phyloP scores from a whole-genome alignment of 116 monocot species.

The Dioscorea cayenensis region DNA sequence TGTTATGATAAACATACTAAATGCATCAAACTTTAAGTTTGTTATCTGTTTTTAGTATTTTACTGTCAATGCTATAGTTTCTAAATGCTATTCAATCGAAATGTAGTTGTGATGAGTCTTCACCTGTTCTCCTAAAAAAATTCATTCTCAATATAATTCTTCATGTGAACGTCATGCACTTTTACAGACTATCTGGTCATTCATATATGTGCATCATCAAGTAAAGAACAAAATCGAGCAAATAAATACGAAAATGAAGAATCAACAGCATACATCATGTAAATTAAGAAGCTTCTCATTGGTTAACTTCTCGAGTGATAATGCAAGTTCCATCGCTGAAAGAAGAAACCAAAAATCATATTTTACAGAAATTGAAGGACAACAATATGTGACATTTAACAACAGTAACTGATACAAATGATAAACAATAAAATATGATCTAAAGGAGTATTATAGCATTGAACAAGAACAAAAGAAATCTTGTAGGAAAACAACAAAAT shows the following conservation, averaged over 20 bases:
- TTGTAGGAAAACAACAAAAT: too few species aligned
- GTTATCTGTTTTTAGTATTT: too few species aligned
- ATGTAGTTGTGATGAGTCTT: background rate
- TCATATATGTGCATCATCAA: background rate
- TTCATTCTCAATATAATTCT: constrained; percentile 65
- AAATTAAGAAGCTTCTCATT: constrained; percentile 77
- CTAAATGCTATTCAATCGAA: background rate
- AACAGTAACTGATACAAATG: background rate
- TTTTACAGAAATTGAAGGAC: background rate
- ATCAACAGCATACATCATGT: constrained; percentile 36
- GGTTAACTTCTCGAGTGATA: constrained; percentile 73
- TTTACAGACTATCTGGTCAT: constrained; percentile 51
- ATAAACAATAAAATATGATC: background rate
- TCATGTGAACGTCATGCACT: constrained; percentile 55
- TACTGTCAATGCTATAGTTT: too few species aligned
- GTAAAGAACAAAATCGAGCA: background rate
- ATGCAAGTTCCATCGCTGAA: constrained; percentile 83
- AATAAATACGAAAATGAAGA: background rate
- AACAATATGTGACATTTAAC: too few species aligned
- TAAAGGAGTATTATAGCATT: too few species aligned
- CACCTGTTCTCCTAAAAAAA: constrained; percentile 78
- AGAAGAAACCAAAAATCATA: too few species aligned
- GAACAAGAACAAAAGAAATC: too few species aligned
- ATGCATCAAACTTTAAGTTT: background rate
- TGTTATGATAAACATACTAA: too few species aligned